Evolutionary conservation across 192 early-diverging fungal genomes (phyloP).

Genomic region (Umbelopsis vinacea): DNA sequence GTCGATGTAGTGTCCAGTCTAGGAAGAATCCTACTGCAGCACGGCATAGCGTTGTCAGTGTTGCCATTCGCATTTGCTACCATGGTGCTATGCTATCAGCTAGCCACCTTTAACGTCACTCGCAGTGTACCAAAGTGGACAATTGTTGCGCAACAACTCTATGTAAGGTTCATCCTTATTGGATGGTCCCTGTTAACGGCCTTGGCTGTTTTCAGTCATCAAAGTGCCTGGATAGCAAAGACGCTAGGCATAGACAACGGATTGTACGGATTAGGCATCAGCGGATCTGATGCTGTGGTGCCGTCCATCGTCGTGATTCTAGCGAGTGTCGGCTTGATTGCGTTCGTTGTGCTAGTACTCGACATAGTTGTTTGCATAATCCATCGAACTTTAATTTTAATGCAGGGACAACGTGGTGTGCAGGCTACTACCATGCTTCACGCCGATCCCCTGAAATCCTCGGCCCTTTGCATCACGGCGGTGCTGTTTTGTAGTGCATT

Average conservation of each 20-base stretch:
- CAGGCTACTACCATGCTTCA: background rate
- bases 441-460: background rate
- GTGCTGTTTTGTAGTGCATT: background rate
- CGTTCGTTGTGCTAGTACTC: background rate
- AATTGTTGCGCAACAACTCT: background rate
- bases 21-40: background rate
- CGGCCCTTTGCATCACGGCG: background rate
- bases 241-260: background rate
- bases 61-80: background rate
- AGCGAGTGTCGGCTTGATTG: background rate
- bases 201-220: too few relatives aligned
- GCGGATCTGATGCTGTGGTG: background rate
- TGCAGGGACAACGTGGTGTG: background rate
- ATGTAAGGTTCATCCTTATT: background rate
- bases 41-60: background rate
- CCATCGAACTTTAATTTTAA: background rate
- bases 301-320: background rate
- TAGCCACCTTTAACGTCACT: background rate
- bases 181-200: background rate
- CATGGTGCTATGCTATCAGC: background rate
- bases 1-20: constrained; percentile 4
- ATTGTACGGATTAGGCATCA: background rate
- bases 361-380: background rate
- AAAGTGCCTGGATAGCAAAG: background rate
- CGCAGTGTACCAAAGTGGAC: background rate